These are phyloP conservation scores for Trichophyton schoenleinii DNA, from an alignment of 2,329 filamentous ascomycete genomes.

Conservation along the genomic window DNA sequence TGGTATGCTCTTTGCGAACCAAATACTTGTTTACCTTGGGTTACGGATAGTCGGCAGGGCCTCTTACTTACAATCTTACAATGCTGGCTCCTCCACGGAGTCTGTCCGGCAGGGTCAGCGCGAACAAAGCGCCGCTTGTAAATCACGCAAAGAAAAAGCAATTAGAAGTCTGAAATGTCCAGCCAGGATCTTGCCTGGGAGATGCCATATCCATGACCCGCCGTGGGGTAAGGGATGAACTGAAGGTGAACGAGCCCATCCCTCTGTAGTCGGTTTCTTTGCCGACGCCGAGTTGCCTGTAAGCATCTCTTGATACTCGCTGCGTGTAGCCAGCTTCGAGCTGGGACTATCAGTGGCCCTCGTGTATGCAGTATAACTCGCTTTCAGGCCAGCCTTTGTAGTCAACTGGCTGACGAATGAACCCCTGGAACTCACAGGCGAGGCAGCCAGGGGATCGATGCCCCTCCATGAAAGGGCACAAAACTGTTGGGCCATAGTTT, in stretches of 20 bases:
- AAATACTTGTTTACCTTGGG: neutral
- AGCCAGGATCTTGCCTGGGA: neutral
- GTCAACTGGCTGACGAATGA: neutral
- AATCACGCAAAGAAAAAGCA: neutral
- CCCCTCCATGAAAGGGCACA: neutral
- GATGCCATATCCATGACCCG: neutral
- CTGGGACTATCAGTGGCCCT: neutral
- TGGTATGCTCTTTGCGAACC: neutral
- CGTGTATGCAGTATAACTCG: neutral
- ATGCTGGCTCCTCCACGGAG: neutral
- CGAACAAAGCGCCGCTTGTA: neutral
- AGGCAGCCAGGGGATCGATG: neutral
- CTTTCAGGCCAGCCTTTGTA: neutral
- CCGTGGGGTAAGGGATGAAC: neutral
- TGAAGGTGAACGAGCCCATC: neutral
- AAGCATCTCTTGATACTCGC: neutral
- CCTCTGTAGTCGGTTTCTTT: too few relatives aligned
- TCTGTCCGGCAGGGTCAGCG: neutral
- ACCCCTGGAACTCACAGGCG: neutral
- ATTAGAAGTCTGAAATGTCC: neutral
- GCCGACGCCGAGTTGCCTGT: too few relatives aligned
- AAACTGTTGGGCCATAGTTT: neutral
- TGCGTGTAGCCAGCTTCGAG: neutral
- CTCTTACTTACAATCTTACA: neutral
- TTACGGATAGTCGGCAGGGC: neutral